Base-by-base conservation (phyloP, 2,329 filamentous ascomycete genomes). In the Penicillium sp. region DNA sequence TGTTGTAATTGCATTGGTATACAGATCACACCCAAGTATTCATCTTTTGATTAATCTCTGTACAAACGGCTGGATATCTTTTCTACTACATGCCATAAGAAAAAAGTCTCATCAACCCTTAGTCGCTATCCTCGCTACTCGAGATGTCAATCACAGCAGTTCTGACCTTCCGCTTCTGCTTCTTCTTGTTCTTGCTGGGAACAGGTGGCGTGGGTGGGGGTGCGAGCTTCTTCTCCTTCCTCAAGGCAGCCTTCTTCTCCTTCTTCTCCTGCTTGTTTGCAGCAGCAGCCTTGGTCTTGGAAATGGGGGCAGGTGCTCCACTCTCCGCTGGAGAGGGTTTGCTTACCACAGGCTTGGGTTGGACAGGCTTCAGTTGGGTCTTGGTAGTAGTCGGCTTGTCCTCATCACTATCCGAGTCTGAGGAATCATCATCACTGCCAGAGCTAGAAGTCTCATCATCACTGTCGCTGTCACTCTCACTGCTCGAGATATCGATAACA, bases 401-500 rank as follows among this genome's bases (percentile, higher is more conserved):
- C 11, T 35, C 31, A 16, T 37, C 61, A 45, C 55, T 58, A 39
- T 44, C 37, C 16, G 49, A 29, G 44, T 64, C 61, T 25, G 35
- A 39, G n/a, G 35, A 39, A 16, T 39, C 35, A 33, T 39, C 35
- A 19, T 67, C 60, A 51, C 58, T 59, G 43, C 60, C 60, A 43
- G 44, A 55, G 21, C 27, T 43, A 27, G 54, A 43, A 31, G 37
- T 67, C 63, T 58, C 59, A 48, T 67, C 54, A 21, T 58, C 58
- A 11, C 47, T 46, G 26, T 44, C 73, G 61, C 39, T 37, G 35
- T 37, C 35, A 37, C 35, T 42, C 39, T 73, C 77, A 60, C 73
- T 76, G 54, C 75, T 78, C 4, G 74, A 76, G 49, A 77, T 74
- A 43, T 78, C 75, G 21, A 79, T 67, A 44, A 78, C 59, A 39